A percentile compares a stretch with the other conserved stretches of the same genome.
Evolutionary conservation across 2,329 filamentous ascomycete genomes (phyloP).

Genomic region (Rhynchosporium graminicola): DNA sequence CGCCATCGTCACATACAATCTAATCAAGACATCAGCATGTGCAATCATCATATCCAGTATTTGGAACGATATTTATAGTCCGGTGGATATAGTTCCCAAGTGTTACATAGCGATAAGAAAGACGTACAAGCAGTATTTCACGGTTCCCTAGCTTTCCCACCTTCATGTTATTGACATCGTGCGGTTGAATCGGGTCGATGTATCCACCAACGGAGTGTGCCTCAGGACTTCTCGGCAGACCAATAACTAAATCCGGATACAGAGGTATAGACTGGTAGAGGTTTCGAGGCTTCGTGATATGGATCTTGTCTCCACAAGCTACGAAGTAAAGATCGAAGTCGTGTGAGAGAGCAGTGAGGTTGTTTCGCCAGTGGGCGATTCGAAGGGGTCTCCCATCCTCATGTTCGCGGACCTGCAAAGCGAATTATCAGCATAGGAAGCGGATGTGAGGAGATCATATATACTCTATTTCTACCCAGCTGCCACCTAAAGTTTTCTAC

Average conservation of each 20-base stretch:
- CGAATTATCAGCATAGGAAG: neutral
- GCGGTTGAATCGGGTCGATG: slow-evolving; percentile 53
- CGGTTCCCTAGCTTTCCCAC: slow-evolving; percentile 68
- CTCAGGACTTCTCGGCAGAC: slow-evolving; percentile 44
- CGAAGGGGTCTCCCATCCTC: neutral
- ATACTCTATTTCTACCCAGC: slow-evolving; percentile 7
- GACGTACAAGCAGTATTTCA: slow-evolving; percentile 60
- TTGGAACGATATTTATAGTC: too few species aligned
- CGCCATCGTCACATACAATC: slow-evolving; percentile 71
- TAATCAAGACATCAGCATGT: too few species aligned
- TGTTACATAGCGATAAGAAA: too few species aligned
- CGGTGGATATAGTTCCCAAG: too few species aligned
- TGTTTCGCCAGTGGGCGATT: slow-evolving; percentile 47
- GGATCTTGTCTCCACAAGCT: slow-evolving; percentile 57
- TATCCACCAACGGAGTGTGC: slow-evolving; percentile 52
- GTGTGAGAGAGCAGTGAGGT: slow-evolving; percentile 60
- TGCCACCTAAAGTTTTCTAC: slow-evolving; percentile 26
- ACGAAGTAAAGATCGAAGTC: slow-evolving; percentile 62
- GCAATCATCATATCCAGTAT: too few species aligned
- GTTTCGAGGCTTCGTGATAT: slow-evolving; percentile 55
- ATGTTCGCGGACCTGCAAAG: neutral
- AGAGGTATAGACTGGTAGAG: slow-evolving; percentile 51
- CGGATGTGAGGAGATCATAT: neutral
- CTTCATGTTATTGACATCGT: slow-evolving; percentile 69
- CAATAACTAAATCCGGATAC: slow-evolving; percentile 53